phyloP scores from a whole-genome alignment of 495 filamentous ascomycete species.

The Tuber brumale region DNA sequence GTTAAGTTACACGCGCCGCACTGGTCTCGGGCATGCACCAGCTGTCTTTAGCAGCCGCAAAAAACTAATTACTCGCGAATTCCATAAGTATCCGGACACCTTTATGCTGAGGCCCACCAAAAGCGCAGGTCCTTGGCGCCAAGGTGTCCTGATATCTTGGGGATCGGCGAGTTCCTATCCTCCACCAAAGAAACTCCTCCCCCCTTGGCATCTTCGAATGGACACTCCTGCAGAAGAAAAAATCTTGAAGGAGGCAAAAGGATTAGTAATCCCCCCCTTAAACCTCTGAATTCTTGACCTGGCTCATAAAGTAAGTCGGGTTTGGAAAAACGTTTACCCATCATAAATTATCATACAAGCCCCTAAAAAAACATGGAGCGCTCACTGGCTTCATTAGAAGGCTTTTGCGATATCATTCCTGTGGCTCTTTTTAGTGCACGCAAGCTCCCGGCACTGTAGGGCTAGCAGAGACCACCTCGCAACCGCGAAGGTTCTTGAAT shows the following conservation, averaged over 20 bases:
- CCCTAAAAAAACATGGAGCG: background rate
- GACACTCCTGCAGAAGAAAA: too few species aligned
- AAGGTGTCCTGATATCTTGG: too few species aligned
- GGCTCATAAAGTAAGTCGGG: background rate
- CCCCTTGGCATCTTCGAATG: background rate
- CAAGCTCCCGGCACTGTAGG: background rate
- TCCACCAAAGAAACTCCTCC: background rate
- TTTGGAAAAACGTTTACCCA: background rate
- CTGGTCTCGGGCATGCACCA: background rate
- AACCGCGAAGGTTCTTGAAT: too few species aligned
- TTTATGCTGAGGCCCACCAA: too few species aligned
- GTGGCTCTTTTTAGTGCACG: background rate
- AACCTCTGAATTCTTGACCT: background rate
- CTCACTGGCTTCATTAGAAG: background rate
- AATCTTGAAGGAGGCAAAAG: background rate
- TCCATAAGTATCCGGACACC: too few species aligned
- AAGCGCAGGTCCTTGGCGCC: too few species aligned
- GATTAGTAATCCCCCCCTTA: background rate
- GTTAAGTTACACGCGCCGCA: slow-evolving; percentile 8
- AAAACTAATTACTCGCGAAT: background rate
- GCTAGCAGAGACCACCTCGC: too few species aligned
- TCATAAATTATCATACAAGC: background rate
- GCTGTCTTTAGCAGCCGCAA: slow-evolving; percentile 3
- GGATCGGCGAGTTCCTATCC: background rate
- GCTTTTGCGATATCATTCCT: background rate